Conservation (phyloP, 306 rosid genomes). For the Cicer arietinum region DNA sequence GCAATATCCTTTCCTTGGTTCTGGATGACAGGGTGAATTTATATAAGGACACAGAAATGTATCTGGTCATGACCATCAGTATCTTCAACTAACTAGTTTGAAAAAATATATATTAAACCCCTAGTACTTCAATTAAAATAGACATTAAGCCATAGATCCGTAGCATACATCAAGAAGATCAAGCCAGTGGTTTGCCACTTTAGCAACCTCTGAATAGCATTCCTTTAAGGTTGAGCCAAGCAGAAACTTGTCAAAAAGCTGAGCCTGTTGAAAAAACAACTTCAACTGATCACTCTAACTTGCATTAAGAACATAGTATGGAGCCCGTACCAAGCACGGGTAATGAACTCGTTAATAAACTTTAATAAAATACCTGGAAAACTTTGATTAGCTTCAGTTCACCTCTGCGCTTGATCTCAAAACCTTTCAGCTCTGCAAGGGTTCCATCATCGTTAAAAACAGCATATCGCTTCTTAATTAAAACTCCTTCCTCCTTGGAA, state of each 20-base stretch:
- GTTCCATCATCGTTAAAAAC: constrained; percentile 98
- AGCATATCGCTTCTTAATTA: constrained; percentile 97
- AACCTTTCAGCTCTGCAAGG: constrained; percentile 98
- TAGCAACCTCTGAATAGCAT: constrained; percentile 91
- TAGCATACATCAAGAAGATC: constrained; percentile 96
- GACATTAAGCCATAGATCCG: constrained; percentile 35
- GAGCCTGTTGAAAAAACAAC: constrained; percentile 66
- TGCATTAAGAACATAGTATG: constrained; percentile 6
- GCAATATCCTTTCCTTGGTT: constrained; percentile 93
- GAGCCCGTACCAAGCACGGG: no score
- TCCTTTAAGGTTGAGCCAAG: constrained; percentile 88
- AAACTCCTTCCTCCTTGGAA: constrained; percentile 96
- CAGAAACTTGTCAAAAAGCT: constrained; percentile 93
- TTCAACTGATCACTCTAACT: constrained; percentile 28
- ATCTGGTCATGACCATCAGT: constrained; percentile 21
- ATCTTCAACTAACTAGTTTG: constrained; percentile 39
- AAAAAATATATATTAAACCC: constrained; percentile 12
- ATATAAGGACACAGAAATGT: constrained; percentile 19
- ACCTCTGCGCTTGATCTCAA: constrained; percentile 99
- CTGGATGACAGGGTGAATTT: constrained; percentile 51
- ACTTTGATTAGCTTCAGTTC: constrained; percentile 98
- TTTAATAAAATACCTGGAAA: constrained; percentile 78
- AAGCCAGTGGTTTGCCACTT: constrained; percentile 93
- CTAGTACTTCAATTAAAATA: constrained; percentile 35
- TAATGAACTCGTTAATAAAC: constrained; percentile 10